Base-by-base conservation (phyloP, 768 basidiomycete species). In the Roridomyces roridus region DNA sequence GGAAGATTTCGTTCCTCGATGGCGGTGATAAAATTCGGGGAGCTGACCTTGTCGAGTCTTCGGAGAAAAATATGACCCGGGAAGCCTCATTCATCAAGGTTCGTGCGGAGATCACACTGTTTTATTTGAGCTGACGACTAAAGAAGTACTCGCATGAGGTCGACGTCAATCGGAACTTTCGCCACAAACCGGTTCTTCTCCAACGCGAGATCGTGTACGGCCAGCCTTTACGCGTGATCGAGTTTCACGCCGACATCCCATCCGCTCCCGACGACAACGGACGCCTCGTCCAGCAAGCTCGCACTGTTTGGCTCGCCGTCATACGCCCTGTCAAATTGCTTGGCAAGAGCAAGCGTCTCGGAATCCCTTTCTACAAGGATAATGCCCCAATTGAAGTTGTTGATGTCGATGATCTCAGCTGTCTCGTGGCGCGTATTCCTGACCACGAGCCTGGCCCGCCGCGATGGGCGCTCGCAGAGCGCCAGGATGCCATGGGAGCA, bases 61-160 rank as follows among this genome's bases (percentile, higher is more conserved):
- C 49, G 29, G 41, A 52, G 51, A 5, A 35, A 12, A 42, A 52
- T 23, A 42, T 44, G 51, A 52, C 42, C 5, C 51, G 51, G 29
- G 51, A 52, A 42, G n/a, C n/a, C n/a, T n/a, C n/a, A n/a, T n/a
- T n/a, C n/a, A n/a, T n/a, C n/a, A n/a, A n/a, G n/a, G n/a, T 44
- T 9, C 11, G 51, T 23, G 12, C 17, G 4, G 24, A 18, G 26
- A 35, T 40, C 40, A 11, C 35, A 8, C 23, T 21, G 9, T 31
- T 23, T 34, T 7, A 28, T 15, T 21, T 20, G 17, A 28, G 14
- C 46, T 47, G 7, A 47, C 18, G 7, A 6, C 7, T 34, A 10
- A 17, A 25, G 4, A 55, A n/a, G 44, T 55, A 47, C 15, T 28
- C 44, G 26, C 37, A 39, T 36, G 4, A 2, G 3, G 45, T 55